These are phyloP conservation scores for Neonectria coccinea DNA, from an alignment of 2,329 filamentous ascomycete genomes.

Conservation along the genomic window DNA sequence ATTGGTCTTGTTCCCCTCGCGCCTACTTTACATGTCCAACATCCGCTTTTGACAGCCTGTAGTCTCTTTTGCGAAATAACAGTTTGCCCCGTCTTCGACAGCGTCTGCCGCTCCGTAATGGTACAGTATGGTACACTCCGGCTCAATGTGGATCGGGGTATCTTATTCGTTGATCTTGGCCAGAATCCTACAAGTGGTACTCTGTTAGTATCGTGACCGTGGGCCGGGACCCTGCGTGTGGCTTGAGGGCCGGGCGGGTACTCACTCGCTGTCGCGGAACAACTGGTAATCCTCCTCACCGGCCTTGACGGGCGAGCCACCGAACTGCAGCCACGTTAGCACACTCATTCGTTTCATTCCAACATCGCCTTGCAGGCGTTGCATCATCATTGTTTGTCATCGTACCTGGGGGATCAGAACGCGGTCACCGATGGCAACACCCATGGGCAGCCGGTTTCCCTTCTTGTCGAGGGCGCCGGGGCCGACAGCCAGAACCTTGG, in stretches of 20 bases:
- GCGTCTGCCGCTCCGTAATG: slow-evolving; percentile 44
- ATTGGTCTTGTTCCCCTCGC: slow-evolving; percentile 34
- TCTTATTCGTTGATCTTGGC: slow-evolving; percentile 97
- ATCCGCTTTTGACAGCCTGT: slow-evolving; percentile 25
- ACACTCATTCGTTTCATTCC: slow-evolving; percentile 7
- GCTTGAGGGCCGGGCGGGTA: slow-evolving; percentile 45
- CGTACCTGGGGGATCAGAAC: slow-evolving; percentile 93
- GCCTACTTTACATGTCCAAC: slow-evolving; percentile 42
- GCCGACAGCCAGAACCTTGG: slow-evolving; percentile 93
- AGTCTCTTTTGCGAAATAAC: slow-evolving; percentile 23
- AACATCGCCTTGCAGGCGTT: not conserved
- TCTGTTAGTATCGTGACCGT: slow-evolving; percentile 29
- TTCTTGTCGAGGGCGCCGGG: slow-evolving; percentile 89
- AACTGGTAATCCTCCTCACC: slow-evolving; percentile 96
- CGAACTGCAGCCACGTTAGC: slow-evolving; percentile 71
- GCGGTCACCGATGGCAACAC: slow-evolving; percentile 86
- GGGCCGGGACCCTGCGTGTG: not conserved
- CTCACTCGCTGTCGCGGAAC: slow-evolving; percentile 98
- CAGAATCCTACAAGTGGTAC: slow-evolving; percentile 74
- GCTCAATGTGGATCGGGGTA: slow-evolving; percentile 40
- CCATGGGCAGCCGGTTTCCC: slow-evolving; percentile 87
- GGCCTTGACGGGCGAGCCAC: slow-evolving; percentile 95
- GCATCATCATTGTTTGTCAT: slow-evolving; percentile 5
- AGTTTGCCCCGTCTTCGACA: slow-evolving; percentile 30
- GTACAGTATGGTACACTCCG: slow-evolving; percentile 53